Percentiles rank a stretch among this genome's conserved stretches.
Evolutionary conservation across 179 eudicot species (phyloP).

Genomic region (Heliamphora pulchella): DNA sequence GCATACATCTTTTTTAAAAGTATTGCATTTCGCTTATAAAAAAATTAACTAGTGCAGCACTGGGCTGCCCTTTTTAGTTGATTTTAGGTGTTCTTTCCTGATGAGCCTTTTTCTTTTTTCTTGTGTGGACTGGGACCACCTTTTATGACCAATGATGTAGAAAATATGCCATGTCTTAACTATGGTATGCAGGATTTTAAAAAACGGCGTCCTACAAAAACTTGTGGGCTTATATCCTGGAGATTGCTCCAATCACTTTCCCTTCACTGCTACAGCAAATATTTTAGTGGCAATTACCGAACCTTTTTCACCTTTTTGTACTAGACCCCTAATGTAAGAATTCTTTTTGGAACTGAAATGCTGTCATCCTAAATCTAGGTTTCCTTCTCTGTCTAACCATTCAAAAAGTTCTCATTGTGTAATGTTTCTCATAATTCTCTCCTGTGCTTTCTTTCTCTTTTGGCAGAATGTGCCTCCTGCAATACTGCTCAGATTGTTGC

Average conservation of each 20-base stretch:
- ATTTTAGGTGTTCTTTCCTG: too few species aligned
- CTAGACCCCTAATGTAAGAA: background rate
- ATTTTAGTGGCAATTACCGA: background rate
- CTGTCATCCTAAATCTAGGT: background rate
- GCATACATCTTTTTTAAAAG: too few species aligned
- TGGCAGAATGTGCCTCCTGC: conserved; percentile 92
- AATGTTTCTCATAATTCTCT: background rate
- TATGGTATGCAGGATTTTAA: too few species aligned
- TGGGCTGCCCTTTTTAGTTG: too few species aligned
- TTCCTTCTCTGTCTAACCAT: background rate
- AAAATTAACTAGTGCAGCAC: too few species aligned
- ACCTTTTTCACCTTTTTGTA: background rate
- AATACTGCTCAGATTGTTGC: conserved; percentile 70
- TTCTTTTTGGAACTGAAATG: background rate
- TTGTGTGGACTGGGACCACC: too few species aligned
- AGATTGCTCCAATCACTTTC: background rate
- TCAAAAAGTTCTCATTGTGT: too few species aligned
- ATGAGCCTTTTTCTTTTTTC: too few species aligned
- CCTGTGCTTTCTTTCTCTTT: background rate
- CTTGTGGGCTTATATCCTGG: background rate
- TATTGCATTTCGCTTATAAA: too few species aligned
- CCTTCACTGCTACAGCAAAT: background rate
- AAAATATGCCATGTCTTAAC: too few species aligned
- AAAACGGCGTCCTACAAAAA: background rate
- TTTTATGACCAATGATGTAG: too few species aligned